Conservation (phyloP, 192 early-diverging fungal species). For the Jimgerdemannia lactiflua region DNA sequence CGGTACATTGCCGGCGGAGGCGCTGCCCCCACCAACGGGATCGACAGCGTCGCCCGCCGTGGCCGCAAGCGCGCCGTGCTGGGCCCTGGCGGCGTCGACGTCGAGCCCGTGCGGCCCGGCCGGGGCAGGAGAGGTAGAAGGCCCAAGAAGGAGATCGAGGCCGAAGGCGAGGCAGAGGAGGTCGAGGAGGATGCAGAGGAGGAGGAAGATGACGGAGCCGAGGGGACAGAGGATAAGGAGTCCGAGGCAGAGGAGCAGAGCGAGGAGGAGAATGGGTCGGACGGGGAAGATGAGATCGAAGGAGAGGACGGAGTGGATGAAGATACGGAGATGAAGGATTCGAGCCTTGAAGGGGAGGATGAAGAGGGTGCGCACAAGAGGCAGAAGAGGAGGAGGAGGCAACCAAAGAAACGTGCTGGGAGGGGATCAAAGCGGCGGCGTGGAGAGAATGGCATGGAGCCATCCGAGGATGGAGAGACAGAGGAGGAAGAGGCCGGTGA, state of each 20-base stretch:
- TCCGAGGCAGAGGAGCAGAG: neutral
- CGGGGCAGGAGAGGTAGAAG: neutral
- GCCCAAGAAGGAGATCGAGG: slow-evolving; percentile 1
- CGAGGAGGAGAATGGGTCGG: neutral
- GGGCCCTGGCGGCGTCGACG: neutral
- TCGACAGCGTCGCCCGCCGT: slow-evolving; percentile 18
- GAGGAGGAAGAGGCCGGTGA: slow-evolving; percentile 6
- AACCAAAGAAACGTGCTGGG: too few relatives aligned
- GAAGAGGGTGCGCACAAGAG: slow-evolving; percentile 3
- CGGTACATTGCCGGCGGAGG: slow-evolving; percentile 1
- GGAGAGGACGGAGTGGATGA: neutral
- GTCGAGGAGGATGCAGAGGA: slow-evolving; percentile 1
- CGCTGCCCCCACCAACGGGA: neutral
- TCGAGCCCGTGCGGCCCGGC: neutral
- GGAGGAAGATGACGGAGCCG: slow-evolving; percentile 1
- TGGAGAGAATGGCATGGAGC: neutral
- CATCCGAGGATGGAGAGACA: slow-evolving; percentile 5
- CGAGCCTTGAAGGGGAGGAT: slow-evolving; percentile 3
- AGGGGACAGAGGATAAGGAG: neutral
- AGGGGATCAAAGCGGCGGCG: too few relatives aligned
- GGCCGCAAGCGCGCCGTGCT: slow-evolving; percentile 13
- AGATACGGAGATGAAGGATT: neutral
- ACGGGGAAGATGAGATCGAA: neutral
- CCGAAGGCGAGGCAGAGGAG: slow-evolving; percentile 1
- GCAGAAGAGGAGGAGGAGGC: too few relatives aligned